These are phyloP conservation scores for Ramularia endophylla DNA, from an alignment of 2,329 filamentous ascomycete species.

Conservation along the genomic window DNA sequence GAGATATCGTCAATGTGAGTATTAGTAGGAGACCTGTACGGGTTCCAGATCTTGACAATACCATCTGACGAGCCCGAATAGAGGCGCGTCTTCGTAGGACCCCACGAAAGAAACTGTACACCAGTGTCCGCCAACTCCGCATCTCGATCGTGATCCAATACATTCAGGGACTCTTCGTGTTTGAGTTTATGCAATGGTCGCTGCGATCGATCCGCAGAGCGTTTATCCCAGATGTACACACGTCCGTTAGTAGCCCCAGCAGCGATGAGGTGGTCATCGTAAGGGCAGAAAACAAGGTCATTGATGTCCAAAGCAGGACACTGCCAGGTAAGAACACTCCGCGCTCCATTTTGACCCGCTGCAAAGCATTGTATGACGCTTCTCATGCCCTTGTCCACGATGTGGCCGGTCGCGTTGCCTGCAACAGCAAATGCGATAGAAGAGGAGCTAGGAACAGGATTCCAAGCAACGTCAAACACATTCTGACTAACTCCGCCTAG, in stretches of 20 bases:
- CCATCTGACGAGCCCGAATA: constrained; percentile 59
- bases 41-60: constrained; percentile 55
- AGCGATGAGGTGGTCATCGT: constrained; percentile 47
- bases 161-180: constrained; percentile 48
- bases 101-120: constrained; percentile 54
- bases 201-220: constrained; percentile 34
- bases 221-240: constrained; percentile 56
- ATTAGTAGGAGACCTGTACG: constrained; percentile 47
- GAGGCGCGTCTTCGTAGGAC: constrained; percentile 44
- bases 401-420: constrained; percentile 36
- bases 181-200: constrained; percentile 43
- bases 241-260: constrained; percentile 56
- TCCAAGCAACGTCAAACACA: constrained; percentile 56
- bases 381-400: constrained; percentile 35
- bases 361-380: constrained; percentile 52
- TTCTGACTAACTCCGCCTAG: constrained; percentile 46
- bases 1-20: constrained; percentile 47
- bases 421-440: constrained; percentile 48
- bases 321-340: constrained; percentile 42
- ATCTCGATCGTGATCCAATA: constrained; percentile 37
- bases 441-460: constrained; percentile 36
- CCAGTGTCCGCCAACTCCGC: constrained; percentile 53
- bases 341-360: constrained; percentile 30
- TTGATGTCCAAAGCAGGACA: constrained; percentile 58
- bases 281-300: constrained; percentile 45